phyloP scores from a whole-genome alignment of 495 filamentous ascomycete species.

The Penicillium canescens region DNA sequence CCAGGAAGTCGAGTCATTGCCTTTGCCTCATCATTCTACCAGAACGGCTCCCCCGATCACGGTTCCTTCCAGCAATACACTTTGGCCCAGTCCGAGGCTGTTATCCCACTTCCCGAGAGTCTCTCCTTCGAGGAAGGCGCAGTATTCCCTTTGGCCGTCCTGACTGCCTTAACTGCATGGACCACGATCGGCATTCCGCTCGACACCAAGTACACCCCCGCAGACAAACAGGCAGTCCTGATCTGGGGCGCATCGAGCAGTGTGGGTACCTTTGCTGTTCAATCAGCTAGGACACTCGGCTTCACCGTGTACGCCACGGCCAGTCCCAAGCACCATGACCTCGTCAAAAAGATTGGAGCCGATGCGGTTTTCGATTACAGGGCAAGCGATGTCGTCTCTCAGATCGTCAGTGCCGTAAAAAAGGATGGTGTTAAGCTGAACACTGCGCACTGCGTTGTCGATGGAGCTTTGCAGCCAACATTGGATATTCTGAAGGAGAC shows the following conservation, averaged over 20 bases:
- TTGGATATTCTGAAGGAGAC: slow-evolving; percentile 32
- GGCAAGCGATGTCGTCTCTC: slow-evolving; percentile 31
- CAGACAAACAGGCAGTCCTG: slow-evolving; percentile 36
- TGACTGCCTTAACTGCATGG: slow-evolving; percentile 33
- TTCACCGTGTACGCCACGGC: slow-evolving; percentile 48
- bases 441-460: slow-evolving; percentile 28
- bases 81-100: slow-evolving; percentile 23
- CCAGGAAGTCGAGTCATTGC: slow-evolving; percentile 37
- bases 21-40: slow-evolving; percentile 32
- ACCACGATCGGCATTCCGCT: slow-evolving; percentile 35
- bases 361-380: slow-evolving; percentile 46
- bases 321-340: slow-evolving; percentile 42
- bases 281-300: slow-evolving; percentile 40
- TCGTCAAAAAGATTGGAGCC: slow-evolving; percentile 46
- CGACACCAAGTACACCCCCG: slow-evolving; percentile 23
- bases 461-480: slow-evolving; percentile 17
- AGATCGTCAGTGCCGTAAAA: slow-evolving; percentile 37
- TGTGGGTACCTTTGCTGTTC: slow-evolving; percentile 42
- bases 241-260: slow-evolving; percentile 53
- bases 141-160: slow-evolving; percentile 37
- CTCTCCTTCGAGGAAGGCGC: slow-evolving; percentile 40
- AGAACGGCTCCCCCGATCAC: slow-evolving; percentile 27
- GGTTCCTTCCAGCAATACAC: slow-evolving; percentile 42
- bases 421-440: slow-evolving; percentile 33
- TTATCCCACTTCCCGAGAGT: slow-evolving; percentile 31